Percentiles rank a stretch among this genome's conserved stretches.
phyloP scores from a whole-genome alignment of 2,329 filamentous ascomycete genomes.

The Aureobasidium zeae region DNA sequence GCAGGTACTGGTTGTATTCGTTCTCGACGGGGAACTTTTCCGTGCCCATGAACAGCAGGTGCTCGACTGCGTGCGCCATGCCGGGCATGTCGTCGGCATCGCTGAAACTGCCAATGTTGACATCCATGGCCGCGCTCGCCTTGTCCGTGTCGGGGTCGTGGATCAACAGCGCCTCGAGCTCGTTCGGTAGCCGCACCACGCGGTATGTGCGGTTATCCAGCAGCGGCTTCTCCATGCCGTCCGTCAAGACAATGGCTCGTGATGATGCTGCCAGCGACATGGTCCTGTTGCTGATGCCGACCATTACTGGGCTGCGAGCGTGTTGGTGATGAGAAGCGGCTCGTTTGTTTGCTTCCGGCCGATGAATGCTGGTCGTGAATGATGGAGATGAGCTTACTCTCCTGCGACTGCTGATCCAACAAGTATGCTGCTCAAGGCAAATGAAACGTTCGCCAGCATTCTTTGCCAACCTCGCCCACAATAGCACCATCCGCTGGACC shows the following conservation, averaged over 20 bases:
- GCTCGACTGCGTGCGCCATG: conserved; percentile 92
- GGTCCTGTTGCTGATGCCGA: conserved; percentile 12
- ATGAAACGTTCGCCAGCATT: conserved; percentile 15
- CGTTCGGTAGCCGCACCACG: conserved; percentile 74
- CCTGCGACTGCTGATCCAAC: conserved; percentile 8
- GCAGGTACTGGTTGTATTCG: conserved; percentile 88
- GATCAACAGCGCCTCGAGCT: conserved; percentile 83
- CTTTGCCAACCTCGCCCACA: conserved; percentile 8
- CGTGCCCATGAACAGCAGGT: conserved; percentile 96
- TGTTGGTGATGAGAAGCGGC: conserved; percentile 3
- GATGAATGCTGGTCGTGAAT: too few relatives aligned
- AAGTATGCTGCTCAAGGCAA: conserved; percentile 14
- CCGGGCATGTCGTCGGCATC: conserved; percentile 86
- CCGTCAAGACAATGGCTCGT: conserved; percentile 40
- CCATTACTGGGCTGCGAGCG: conserved; percentile 17
- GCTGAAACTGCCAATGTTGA: conserved; percentile 92
- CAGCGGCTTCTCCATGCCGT: conserved; percentile 69
- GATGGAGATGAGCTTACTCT: conserved; percentile 15
- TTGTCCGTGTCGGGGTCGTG: conserved; percentile 95
- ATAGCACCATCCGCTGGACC: conserved; percentile 13
- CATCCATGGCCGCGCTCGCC: conserved; percentile 87
- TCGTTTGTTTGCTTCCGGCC: background rate
- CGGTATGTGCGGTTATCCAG: conserved; percentile 82
- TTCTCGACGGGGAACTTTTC: conserved; percentile 96
- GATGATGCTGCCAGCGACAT: conserved; percentile 17